Evolutionary conservation across 192 early-diverging fungal species (phyloP).

Genomic region (Gryganskiella cystojenkinii): DNA sequence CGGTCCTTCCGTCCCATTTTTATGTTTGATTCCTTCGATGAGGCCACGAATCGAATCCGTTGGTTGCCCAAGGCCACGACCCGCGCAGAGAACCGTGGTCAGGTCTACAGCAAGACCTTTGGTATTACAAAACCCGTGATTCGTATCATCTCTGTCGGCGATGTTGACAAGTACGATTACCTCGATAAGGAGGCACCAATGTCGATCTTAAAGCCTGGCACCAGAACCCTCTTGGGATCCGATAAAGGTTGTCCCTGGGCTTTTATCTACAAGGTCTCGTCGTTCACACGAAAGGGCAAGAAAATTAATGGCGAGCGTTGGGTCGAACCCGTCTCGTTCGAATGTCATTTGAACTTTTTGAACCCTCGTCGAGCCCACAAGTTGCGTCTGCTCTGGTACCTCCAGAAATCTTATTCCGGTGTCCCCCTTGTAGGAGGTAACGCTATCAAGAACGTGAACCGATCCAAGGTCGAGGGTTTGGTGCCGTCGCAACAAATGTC

Average conservation of each 20-base stretch:
- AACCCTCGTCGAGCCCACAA: constrained; percentile 55
- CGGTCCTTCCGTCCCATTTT: constrained; percentile 53
- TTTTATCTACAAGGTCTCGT: constrained; percentile 53
- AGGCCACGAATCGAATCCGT: constrained; percentile 52
- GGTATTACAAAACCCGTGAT: constrained; percentile 50
- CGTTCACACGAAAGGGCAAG: constrained; percentile 53
- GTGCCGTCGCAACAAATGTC: constrained; percentile 26
- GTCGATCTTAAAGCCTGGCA: constrained; percentile 51
- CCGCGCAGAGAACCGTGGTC: constrained; percentile 31
- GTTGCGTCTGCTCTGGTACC: constrained; percentile 39
- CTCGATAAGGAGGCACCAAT: constrained; percentile 56
- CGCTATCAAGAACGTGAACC: constrained; percentile 18
- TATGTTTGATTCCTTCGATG: constrained; percentile 54
- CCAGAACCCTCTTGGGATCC: constrained; percentile 47
- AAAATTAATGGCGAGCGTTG: constrained; percentile 54
- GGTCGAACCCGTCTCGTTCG: constrained; percentile 52
- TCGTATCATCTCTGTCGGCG: constrained; percentile 54
- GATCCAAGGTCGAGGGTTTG: constrained; percentile 42
- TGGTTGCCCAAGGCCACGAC: constrained; percentile 31
- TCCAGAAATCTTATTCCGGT: constrained; percentile 38
- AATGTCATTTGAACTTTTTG: constrained; percentile 55
- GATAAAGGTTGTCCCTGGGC: constrained; percentile 53
- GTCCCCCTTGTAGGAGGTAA: constrained; percentile 27
- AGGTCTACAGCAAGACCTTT: constrained; percentile 57
- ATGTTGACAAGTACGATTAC: constrained; percentile 54